Conservation (phyloP, 2,329 filamentous ascomycete species). For the Cadophora luteo-olivacea region DNA sequence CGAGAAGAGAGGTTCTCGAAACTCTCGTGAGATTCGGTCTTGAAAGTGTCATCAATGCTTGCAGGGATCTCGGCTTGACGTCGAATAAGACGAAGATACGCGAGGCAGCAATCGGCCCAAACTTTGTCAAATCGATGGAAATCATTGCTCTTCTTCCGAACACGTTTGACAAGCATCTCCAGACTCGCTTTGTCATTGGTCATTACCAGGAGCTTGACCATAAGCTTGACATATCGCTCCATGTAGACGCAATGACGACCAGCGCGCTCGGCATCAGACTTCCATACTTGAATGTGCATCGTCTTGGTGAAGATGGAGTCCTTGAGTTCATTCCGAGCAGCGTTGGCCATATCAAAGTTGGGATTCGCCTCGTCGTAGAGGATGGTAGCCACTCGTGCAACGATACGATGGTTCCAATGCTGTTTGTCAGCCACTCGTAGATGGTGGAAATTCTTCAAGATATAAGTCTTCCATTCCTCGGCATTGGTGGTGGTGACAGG, state of each 20-base stretch:
- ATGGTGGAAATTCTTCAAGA: conserved; percentile 52
- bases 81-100: conserved; percentile 57
- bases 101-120: conserved; percentile 41
- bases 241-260: conserved; percentile 78
- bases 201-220: conserved; percentile 65
- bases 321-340: conserved; percentile 68
- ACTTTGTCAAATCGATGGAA: conserved; percentile 40
- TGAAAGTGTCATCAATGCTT: conserved; percentile 71
- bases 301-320: conserved; percentile 79
- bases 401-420: conserved; percentile 79
- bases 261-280: conserved; percentile 71
- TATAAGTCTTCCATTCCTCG: conserved; percentile 65
- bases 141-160: conserved; percentile 68
- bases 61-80: conserved; percentile 61
- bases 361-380: conserved; percentile 61
- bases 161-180: conserved; percentile 67
- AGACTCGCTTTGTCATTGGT: conserved; percentile 67
- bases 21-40: conserved; percentile 67
- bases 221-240: conserved; percentile 72
- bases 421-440: conserved; percentile 64
- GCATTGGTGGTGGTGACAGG: conserved; percentile 37
- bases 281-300: conserved; percentile 77
- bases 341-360: conserved; percentile 54
- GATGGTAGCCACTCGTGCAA: conserved; percentile 65
- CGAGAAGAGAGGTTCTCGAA: conserved; percentile 65